Evolutionary conservation across 768 basidiomycete genomes (phyloP).

Genomic region (Dictyophora rubrovolvata): DNA sequence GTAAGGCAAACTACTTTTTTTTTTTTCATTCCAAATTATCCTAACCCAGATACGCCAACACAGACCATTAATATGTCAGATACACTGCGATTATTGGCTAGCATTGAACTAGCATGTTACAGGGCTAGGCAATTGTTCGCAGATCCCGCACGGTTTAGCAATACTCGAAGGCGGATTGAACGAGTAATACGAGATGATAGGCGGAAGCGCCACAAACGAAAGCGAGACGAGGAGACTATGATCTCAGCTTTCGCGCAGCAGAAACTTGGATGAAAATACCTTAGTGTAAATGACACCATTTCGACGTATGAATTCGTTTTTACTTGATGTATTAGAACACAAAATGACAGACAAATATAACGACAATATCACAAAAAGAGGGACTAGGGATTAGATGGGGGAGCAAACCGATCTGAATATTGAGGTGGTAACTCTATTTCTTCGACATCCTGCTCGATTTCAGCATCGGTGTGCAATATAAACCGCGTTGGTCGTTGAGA

Average conservation of each 20-base stretch:
- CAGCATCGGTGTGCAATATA: conserved; percentile 52
- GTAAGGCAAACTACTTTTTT: conserved; percentile 25
- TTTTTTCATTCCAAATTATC: conserved; percentile 9
- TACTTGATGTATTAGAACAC: conserved; percentile 1
- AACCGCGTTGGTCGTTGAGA: conserved; percentile 36
- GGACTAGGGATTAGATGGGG: conserved; percentile 10
- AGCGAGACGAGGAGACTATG: conserved; percentile 78
- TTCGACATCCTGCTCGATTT: conserved; percentile 43
- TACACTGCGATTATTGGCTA: conserved; percentile 70
- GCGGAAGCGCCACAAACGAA: conserved; percentile 66
- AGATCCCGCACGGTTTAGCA: conserved; percentile 58
- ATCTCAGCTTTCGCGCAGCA: conserved; percentile 65
- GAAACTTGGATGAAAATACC: conserved; percentile 23
- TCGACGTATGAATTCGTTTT: conserved; percentile 1
- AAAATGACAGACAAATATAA: not conserved
- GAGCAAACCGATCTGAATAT: conserved; percentile 44
- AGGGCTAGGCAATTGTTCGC: conserved; percentile 56
- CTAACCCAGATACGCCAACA: conserved; percentile 8
- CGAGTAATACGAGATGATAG: conserved; percentile 80
- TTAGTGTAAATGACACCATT: not conserved
- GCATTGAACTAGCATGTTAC: conserved; percentile 79
- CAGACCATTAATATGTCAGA: conserved; percentile 79
- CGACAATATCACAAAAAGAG: not conserved
- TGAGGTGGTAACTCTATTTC: conserved; percentile 69
- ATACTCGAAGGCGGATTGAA: conserved; percentile 61